phyloP scores from a whole-genome alignment of 148 eudicot species.

The Rhododendron simsii region DNA sequence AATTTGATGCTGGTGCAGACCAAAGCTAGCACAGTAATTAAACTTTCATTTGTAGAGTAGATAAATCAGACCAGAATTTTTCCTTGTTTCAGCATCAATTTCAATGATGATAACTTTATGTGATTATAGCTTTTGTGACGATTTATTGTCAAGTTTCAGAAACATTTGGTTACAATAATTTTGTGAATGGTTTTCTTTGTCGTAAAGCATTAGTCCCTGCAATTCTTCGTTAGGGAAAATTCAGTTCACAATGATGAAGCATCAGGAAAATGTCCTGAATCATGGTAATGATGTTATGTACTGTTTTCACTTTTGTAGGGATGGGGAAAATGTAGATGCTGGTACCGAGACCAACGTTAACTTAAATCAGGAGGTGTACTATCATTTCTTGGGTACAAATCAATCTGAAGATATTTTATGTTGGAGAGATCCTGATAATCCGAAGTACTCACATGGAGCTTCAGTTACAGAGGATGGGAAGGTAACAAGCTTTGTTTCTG shows the following conservation, averaged over 20 bases:
- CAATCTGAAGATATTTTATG: constrained; percentile 89
- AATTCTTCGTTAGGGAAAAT: background rate
- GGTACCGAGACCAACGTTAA: constrained; percentile 77
- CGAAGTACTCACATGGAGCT: constrained; percentile 44
- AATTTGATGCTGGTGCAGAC: background rate
- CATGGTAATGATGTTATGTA: background rate
- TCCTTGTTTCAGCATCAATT: background rate
- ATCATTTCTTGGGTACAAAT: constrained; percentile 78
- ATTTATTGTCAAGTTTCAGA: background rate
- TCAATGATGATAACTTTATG: background rate
- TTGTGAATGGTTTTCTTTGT: background rate
- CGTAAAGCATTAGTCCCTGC: background rate
- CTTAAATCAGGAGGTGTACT: constrained; percentile 67
- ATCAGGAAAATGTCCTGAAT: background rate
- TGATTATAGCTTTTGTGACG: background rate
- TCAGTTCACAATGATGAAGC: too few relatives aligned
- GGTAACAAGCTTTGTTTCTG: constrained; percentile 32
- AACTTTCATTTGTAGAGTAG: background rate
- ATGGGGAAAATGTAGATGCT: constrained; percentile 53
- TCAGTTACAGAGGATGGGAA: constrained; percentile 82
- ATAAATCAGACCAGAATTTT: background rate
- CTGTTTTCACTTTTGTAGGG: constrained; percentile 40
- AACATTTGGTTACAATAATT: background rate
- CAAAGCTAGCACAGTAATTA: background rate
- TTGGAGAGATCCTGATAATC: constrained; percentile 72